These are phyloP conservation scores for Alternaria ethzedia DNA, from an alignment of 2,329 filamentous ascomycete species.

Conservation along the genomic window DNA sequence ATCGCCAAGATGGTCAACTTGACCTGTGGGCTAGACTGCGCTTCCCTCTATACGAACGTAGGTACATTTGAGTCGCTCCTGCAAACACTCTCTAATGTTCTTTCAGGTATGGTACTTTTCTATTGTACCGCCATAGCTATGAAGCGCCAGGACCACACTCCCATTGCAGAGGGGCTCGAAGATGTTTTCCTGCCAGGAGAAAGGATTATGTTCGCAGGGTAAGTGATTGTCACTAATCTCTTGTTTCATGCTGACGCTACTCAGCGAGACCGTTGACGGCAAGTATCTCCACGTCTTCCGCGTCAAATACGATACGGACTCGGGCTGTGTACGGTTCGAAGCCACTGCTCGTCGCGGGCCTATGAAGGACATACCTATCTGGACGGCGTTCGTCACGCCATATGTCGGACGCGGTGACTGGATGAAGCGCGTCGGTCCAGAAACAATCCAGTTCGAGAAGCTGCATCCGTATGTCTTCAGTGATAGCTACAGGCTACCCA, in stretches of 20 bases:
- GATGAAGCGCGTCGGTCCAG: slow-evolving; percentile 53
- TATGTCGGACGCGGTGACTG: slow-evolving; percentile 56
- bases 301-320: slow-evolving; percentile 59
- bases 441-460: slow-evolving; percentile 57
- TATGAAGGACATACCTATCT: slow-evolving; percentile 63
- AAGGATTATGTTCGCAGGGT: slow-evolving; percentile 59
- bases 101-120: slow-evolving; percentile 62
- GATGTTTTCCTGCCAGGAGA: slow-evolving; percentile 57
- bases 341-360: slow-evolving; percentile 61
- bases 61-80: slow-evolving; percentile 5
- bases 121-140: slow-evolving; percentile 64
- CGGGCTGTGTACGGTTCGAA: slow-evolving; percentile 62
- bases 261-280: slow-evolving; percentile 60
- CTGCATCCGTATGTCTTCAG: slow-evolving; percentile 62
- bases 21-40: slow-evolving; percentile 62
- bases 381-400: slow-evolving; percentile 58
- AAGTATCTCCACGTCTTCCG: slow-evolving; percentile 61
- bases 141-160: slow-evolving; percentile 61
- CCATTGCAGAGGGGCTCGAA: slow-evolving; percentile 50
- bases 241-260: slow-evolving; percentile 14
- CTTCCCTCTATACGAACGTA: slow-evolving; percentile 63
- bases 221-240: slow-evolving; percentile 16
- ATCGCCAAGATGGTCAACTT: slow-evolving; percentile 50
- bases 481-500: slow-evolving; percentile 53
- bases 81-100: neutral